Base-by-base conservation (phyloP, 164 flowering plant species). In the Annona squamosa region DNA sequence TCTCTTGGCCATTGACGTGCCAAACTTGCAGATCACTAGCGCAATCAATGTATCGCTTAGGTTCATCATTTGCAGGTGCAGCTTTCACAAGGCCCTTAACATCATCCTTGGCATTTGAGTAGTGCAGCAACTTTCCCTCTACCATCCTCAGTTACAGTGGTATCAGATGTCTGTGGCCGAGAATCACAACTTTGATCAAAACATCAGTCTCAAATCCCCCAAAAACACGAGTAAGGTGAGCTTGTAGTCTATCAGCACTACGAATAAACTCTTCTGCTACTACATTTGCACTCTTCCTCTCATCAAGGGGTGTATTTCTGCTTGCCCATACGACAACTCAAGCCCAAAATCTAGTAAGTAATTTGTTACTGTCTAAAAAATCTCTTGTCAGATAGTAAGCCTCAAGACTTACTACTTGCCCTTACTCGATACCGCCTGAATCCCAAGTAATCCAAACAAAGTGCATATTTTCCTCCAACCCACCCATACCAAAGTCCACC, bases 41-140 rank as follows among this genome's bases (percentile, higher is more conserved):
- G 87, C 93, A 89, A 76, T 96, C 99, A 81, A 96, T 93, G 72
- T 86, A 81, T 72, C 89, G 89, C 81, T 91, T 92, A 77, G 92
- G 90, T 80, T 93, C 98, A 80, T 95, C 98, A 81, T 87, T 92
- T 9, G 82, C 87, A 65, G 99, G 90, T 75, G 86, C 89, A 78
- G 98, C 86, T 85, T 96, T 96, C 68, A 90, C 71, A 57, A 96
- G 89, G 72, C 99, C 99, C 80, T 91, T 91, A 81, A 96, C 99
- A 79, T 96, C 86, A 62, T 68, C 99, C 99, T 84, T 96, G 99
- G 69, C 93, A 88, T 81, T 89, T 89, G 61, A 91, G 81, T 81
- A 91, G 93, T 74, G 97, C 98, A 75, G 99, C 99, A 75, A 96
- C 98, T 83, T 90, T 93, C 80, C 99, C 94, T 84, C 97, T 84